A percentile compares a stretch with the other conserved stretches of the same genome.
Conservation (phyloP, 2,329 filamentous ascomycete genomes). For the Colletotrichum tofieldiae region DNA sequence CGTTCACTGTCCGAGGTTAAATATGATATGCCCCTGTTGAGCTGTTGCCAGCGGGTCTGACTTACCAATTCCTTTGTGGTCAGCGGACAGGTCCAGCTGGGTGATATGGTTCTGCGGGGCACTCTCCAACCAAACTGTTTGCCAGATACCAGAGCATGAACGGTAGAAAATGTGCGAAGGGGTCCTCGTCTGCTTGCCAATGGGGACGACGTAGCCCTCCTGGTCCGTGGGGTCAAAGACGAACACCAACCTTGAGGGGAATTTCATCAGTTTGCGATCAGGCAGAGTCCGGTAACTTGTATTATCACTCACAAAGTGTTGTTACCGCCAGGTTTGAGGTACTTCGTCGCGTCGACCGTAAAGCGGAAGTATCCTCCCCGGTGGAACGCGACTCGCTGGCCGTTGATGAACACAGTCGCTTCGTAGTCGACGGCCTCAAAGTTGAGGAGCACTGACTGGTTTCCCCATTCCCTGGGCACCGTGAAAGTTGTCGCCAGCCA, state of each 20-base stretch:
- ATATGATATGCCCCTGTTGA: not conserved
- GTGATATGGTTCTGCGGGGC: slow-evolving; percentile 71
- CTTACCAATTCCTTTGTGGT: slow-evolving; percentile 67
- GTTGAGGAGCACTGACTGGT: slow-evolving; percentile 64
- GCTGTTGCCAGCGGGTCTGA: slow-evolving; percentile 18
- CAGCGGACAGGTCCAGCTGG: slow-evolving; percentile 71
- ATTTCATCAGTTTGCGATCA: not conserved
- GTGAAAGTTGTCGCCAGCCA: slow-evolving; percentile 68
- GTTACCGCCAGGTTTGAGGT: slow-evolving; percentile 56
- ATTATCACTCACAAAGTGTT: slow-evolving; percentile 68
- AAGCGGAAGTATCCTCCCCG: slow-evolving; percentile 76
- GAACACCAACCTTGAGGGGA: slow-evolving; percentile 68
- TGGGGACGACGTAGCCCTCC: slow-evolving; percentile 69
- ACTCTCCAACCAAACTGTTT: slow-evolving; percentile 80
- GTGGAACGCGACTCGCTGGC: slow-evolving; percentile 65
- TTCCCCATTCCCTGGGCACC: slow-evolving; percentile 64
- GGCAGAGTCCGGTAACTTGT: not conserved
- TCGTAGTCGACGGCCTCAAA: slow-evolving; percentile 74
- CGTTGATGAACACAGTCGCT: slow-evolving; percentile 72
- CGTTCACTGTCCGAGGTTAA: slow-evolving; percentile 61
- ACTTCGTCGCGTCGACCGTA: slow-evolving; percentile 70
- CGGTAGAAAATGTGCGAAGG: slow-evolving; percentile 79
- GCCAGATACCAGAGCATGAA: slow-evolving; percentile 83
- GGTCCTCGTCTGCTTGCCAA: slow-evolving; percentile 74
- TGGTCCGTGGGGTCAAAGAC: slow-evolving; percentile 78